A percentile compares a stretch with the other conserved stretches of the same genome.
These are phyloP conservation scores for Medicago arabica DNA, from an alignment of 306 rosid species.

Conservation along the genomic window DNA sequence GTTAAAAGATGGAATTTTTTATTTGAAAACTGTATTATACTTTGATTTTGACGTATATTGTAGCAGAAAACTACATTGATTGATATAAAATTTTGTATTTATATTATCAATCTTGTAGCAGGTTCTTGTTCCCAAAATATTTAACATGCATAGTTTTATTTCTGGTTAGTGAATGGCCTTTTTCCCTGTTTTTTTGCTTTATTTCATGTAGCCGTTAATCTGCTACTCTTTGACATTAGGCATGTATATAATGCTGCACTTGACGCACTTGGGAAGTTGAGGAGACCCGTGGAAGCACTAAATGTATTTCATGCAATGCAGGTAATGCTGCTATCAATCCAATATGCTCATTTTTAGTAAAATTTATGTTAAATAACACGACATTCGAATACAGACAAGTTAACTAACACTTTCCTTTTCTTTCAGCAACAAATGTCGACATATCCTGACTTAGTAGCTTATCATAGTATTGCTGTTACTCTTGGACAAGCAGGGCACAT, in stretches of 20 bases:
- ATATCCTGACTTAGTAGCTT: conserved; percentile 91
- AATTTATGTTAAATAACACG: conserved; percentile 26
- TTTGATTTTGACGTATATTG: conserved; percentile 26
- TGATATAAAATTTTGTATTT: conserved; percentile 7
- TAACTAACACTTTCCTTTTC: conserved; percentile 45
- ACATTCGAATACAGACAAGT: conserved; percentile 33
- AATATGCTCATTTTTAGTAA: conserved; percentile 37
- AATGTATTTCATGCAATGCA: conserved; percentile 82
- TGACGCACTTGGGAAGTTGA: conserved; percentile 87
- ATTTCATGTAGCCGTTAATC: conserved; percentile 26
- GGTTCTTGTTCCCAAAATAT: conserved; percentile 32
- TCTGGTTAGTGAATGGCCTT: conserved; percentile 25
- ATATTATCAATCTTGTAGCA: conserved; percentile 23
- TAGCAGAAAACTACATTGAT: conserved; percentile 22
- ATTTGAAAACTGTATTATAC: conserved; percentile 9
- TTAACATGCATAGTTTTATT: conserved; percentile 21
- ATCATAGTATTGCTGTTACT: conserved; percentile 84
- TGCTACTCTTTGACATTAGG: conserved; percentile 49
- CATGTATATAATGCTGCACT: conserved; percentile 85
- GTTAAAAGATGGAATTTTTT: conserved; percentile 18
- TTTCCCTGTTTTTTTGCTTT: background rate
- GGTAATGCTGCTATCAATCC: conserved; percentile 52
- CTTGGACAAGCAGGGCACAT: conserved; percentile 96
- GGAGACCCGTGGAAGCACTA: conserved; percentile 92
- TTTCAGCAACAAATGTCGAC: conserved; percentile 91